Evolutionary conservation across 345 rosid genomes (phyloP).

Genomic region (Chamaenerion angustifolium): DNA sequence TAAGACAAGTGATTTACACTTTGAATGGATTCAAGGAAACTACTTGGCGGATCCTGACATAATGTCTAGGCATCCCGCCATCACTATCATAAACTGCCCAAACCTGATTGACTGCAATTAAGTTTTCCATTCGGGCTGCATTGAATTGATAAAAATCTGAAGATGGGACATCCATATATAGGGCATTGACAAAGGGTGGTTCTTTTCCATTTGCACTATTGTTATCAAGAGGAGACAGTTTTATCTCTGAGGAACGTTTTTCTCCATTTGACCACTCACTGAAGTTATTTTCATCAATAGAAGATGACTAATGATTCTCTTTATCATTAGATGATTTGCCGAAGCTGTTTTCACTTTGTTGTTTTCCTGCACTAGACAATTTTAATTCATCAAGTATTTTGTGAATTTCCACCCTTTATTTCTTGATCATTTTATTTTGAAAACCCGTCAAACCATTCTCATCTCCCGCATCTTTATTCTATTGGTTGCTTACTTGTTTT

Average conservation of each 20-base stretch:
- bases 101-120: slow-evolving; percentile 3
- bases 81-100: slow-evolving; percentile 11
- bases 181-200: background rate
- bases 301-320: background rate
- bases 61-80: slow-evolving; percentile 9
- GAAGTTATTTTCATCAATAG: too few relatives aligned
- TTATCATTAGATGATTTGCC: background rate
- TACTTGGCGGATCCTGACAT: slow-evolving; percentile 2
- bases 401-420: background rate
- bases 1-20: slow-evolving; percentile 6
- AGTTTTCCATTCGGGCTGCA: background rate
- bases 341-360: too few relatives aligned
- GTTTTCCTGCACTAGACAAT: background rate
- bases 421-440: background rate
- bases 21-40: slow-evolving; percentile 6
- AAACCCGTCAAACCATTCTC: background rate
- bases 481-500: too few relatives aligned
- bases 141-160: slow-evolving; percentile 10
- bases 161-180: slow-evolving; percentile 1
- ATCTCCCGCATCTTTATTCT: too few relatives aligned
- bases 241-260: too few relatives aligned
- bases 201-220: background rate
- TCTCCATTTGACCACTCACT: too few relatives aligned
- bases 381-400: background rate
- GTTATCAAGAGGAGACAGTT: background rate